Conservation (phyloP, 768 basidiomycete genomes). For the Mycena vulgaris region DNA sequence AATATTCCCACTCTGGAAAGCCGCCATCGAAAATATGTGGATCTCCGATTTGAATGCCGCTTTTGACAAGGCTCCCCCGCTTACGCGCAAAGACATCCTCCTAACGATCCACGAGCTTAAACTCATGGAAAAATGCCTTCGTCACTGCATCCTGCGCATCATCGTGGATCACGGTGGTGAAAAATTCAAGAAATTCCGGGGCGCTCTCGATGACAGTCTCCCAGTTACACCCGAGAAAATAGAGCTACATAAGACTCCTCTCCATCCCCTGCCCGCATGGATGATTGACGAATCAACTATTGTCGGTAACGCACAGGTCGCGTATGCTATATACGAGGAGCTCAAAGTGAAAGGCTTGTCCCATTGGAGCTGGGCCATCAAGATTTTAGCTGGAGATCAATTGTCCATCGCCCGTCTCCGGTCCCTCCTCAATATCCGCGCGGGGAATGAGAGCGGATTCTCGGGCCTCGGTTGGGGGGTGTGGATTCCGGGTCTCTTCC, state of each 20-base stretch:
- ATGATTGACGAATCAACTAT: constrained; percentile 56
- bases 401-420: constrained; percentile 53
- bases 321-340: constrained; percentile 46
- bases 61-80: constrained; percentile 42
- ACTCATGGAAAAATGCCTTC: constrained; percentile 34
- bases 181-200: constrained; percentile 44
- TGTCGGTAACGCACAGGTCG: constrained; percentile 52
- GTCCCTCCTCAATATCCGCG: constrained; percentile 47
- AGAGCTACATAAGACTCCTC: constrained; percentile 45
- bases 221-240: constrained; percentile 43
- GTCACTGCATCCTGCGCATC: constrained; percentile 48
- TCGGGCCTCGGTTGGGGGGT: constrained; percentile 41
- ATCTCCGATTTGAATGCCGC: constrained; percentile 37
- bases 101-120: constrained; percentile 39
- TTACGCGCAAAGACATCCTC: constrained; percentile 46
- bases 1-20: constrained; percentile 45
- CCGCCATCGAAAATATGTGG: constrained; percentile 43
- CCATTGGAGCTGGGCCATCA: constrained; percentile 46
- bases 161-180: constrained; percentile 49
- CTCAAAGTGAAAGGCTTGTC: constrained; percentile 39
- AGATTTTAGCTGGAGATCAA: constrained; percentile 48
- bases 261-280: constrained; percentile 51
- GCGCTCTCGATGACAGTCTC: constrained; percentile 32
- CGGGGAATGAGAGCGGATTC: constrained; percentile 32
- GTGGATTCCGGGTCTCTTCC: constrained; percentile 55